phyloP scores from a whole-genome alignment of 2,329 filamentous ascomycete genomes.

The Botrytis cinerea region DNA sequence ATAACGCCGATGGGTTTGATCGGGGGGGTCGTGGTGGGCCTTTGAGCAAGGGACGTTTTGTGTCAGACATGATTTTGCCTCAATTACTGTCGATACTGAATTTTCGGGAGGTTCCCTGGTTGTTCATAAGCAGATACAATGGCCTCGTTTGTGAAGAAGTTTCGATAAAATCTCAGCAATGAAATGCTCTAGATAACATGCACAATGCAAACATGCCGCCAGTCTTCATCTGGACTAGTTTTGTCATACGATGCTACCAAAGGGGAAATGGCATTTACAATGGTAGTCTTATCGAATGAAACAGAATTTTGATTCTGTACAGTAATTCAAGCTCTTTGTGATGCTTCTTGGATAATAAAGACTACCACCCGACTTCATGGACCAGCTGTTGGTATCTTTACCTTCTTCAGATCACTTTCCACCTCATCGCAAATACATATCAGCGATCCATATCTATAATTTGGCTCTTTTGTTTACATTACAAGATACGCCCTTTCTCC shows the following conservation, averaged over 20 bases:
- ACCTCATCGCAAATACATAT: not conserved
- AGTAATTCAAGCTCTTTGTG: not conserved
- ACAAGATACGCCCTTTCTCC: not conserved
- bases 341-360: not conserved
- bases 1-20: conserved; percentile 23
- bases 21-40: conserved; percentile 30
- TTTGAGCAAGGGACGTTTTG: conserved; percentile 29
- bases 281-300: not conserved
- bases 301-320: not conserved
- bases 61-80: not conserved
- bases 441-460: not conserved
- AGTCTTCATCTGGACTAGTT: not conserved
- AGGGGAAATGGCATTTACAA: not conserved
- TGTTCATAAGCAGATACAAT: not conserved
- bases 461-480: not conserved
- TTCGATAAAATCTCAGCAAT: not conserved
- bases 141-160: not conserved
- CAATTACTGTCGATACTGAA: not conserved
- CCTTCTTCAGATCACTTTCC: not conserved
- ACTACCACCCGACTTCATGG: no score
- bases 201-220: not conserved
- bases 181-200: not conserved
- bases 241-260: no score
- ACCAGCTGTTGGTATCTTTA: not conserved
- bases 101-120: not conserved